Base-by-base conservation (phyloP, 2,329 filamentous ascomycete species). In the Daldinia sp. region DNA sequence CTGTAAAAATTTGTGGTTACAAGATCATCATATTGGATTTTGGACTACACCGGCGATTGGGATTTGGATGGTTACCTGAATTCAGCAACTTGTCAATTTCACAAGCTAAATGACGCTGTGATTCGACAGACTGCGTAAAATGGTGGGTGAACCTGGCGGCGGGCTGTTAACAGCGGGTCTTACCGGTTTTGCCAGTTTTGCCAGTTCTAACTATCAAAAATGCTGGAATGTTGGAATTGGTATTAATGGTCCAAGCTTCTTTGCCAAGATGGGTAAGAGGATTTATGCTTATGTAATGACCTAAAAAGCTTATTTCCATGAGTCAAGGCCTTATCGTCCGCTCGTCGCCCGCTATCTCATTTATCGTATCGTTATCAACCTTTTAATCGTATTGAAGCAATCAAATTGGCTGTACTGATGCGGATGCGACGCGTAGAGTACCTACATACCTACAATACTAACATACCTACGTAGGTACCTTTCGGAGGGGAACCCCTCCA, bases 51-150 rank as follows among this genome's bases (percentile, higher is more conserved):
- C 9, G 45, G 19, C 13, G 30, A 54, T 64, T n/a, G 34, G 43
- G 47, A 50, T 55, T n/a, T n/a, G 35, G 49, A 66, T 54, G 51
- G 51, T 41, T 50, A 57, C 55, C 56, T 43, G 50, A 61, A 66
- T 66, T 61, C 63, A 66, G 53, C 65, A 63, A 68, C 62, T 66
- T 68, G 62, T 68, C 59, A 63, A 68, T 50, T 68, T 68, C 63
- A 65, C 59, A 45, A 59, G 63, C 56, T 47, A 58, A 29, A 68
- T 68, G 62, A 68, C 65, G 62, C 62, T 66, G 62, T 68, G 65
- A 68, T 68, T 68, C 65, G 65, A 61, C 49, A 45, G 49, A 54
- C 21, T 27, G 34, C 15, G 52, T 19, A 58, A 60, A 61, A 56
- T 62, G 64, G 64, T 64, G 64, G 62, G 58, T 51, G 30, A 53